Base-by-base conservation (phyloP, 768 basidiomycete genomes). In the Amanita phalloides region DNA sequence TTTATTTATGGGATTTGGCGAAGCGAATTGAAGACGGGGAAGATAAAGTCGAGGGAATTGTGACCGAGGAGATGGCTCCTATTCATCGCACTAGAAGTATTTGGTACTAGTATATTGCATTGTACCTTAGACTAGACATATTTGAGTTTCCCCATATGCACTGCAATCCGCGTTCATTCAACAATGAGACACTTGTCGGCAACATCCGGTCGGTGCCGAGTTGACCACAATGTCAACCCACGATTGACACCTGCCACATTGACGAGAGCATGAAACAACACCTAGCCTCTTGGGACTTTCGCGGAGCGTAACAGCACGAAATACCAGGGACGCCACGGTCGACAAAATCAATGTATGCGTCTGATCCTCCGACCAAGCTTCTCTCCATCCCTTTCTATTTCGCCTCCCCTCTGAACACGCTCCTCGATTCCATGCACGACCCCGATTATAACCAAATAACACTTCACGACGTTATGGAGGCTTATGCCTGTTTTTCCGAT, bases 1-100 rank as follows among this genome's bases (percentile, higher is more conserved):
- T 96, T 61, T 94, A 87, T 67, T 66, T 93, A 9, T 95, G 90
- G 90, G 90, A 93, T 62, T 62, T 91, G 53, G 87, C 85, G 28
- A 90, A 90, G 66, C 75, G 74, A 56, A 67, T 90, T 3, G 88
- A 91, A 64, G 66, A 53, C 14, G 83, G 82, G 2, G 66, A 77
- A 39, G 81, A 82, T 44, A 69, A 61, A 55, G 69, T 88, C 3
- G 75, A 81, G 30, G 84, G 78, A 0, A 71, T 86, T 10, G 65
- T 77, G 53, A 78, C 75, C 8, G 68, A 65, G 13, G 70, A 75
- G 51, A 70, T 86, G 55, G 68, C 82, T 6, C 88, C 90, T 14
- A 77, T 79, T 28, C 90, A 92, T 61, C 77, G 84, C 48, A 91
- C 85, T 21, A 74, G 90, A 64, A 86, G 87, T 57, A 85, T 86